Evolutionary conservation across 805 yeast genomes (phyloP), one percentile per base, ranked within the genome.

Genomic region (Yarrowia porcina): DNA sequence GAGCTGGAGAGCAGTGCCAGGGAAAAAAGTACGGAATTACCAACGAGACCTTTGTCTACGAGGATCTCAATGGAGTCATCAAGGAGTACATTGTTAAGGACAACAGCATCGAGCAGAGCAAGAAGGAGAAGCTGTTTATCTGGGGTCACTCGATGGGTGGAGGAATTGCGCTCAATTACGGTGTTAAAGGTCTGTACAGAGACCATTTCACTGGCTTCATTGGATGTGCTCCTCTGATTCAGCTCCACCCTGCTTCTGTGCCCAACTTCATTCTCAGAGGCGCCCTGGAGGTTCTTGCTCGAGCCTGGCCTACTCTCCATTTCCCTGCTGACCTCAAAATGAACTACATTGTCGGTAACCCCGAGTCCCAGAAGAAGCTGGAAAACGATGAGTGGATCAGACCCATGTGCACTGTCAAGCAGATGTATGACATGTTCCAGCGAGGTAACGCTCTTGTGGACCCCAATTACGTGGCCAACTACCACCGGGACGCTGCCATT

Each of bases 61-160:
- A 64, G 23, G 79, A 76, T 64, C 60, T 76, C 35, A 77, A 75
- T 59, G 63, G 67, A 8, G 49, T 75, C 39, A 66, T 74, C 28
- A 41, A 56, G 39, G 60, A 68, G 33, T 44, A 63, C 36, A 63
- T 64, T 4, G 27, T 65, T 25, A 17, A 38, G 30, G 30, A 38
- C 28, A 4, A 32, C 15, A 20, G 38, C 20, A 28, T 56, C 13
- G 65, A 56, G 21, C 23, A 39, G 36, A 62, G 59, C 23, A 49
- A 47, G 20, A 27, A 35, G 17, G 59, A 39, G 25, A 69, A 71
- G 49, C 63, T 72, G 11, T 65, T 70, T 49, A 49, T 75, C 66
- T 71, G 70, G 70, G 77, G 77, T 18, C 75, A 74, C 66, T 72
- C 75, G 7, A 74, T 74, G 76, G 79, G 79, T 15, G 79, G 78